These are phyloP conservation scores for Tieghemostelium lacteum DNA, from an alignment of 78 protist species.

Conservation along the genomic window DNA sequence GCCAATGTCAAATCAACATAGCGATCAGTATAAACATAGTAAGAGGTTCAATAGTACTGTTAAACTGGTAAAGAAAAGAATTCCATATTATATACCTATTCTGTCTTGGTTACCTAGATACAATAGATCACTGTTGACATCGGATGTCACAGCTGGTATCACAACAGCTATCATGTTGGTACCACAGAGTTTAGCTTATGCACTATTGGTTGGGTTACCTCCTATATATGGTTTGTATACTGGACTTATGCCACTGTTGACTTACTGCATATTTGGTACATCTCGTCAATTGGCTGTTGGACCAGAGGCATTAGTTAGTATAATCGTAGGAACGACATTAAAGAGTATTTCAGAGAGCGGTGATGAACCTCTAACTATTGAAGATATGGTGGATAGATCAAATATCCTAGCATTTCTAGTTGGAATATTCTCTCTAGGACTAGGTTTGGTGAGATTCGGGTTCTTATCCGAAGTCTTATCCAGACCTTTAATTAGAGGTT, in stretches of 20 bases:
- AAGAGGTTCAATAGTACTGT: not conserved
- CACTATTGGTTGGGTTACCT: constrained; percentile 87
- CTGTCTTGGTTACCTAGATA: constrained; percentile 62
- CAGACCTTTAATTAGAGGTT: constrained; percentile 65
- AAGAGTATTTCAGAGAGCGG: not conserved
- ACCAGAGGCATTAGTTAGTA: constrained; percentile 80
- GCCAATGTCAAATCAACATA: not conserved
- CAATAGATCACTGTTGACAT: not conserved
- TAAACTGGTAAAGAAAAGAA: not conserved
- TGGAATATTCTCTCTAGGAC: constrained; percentile 47
- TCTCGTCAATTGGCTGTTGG: constrained; percentile 86
- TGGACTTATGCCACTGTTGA: constrained; percentile 83
- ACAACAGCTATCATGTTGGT: constrained; percentile 83
- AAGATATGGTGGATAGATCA: constrained; percentile 18
- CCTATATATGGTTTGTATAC: constrained; percentile 90
- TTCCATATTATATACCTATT: constrained; percentile 61
- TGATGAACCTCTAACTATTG: constrained; percentile 17
- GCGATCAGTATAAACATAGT: not conserved
- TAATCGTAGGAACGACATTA: constrained; percentile 54
- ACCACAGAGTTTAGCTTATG: constrained; percentile 88
- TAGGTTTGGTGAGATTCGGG: constrained; percentile 74
- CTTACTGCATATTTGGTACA: constrained; percentile 87
- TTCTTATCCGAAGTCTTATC: constrained; percentile 74
- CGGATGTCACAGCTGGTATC: constrained; percentile 85
- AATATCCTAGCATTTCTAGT: constrained; percentile 61